phyloP scores from a whole-genome alignment of 1,284 basidiomycete species.

The Cutaneotrichosporon daszewskae region DNA sequence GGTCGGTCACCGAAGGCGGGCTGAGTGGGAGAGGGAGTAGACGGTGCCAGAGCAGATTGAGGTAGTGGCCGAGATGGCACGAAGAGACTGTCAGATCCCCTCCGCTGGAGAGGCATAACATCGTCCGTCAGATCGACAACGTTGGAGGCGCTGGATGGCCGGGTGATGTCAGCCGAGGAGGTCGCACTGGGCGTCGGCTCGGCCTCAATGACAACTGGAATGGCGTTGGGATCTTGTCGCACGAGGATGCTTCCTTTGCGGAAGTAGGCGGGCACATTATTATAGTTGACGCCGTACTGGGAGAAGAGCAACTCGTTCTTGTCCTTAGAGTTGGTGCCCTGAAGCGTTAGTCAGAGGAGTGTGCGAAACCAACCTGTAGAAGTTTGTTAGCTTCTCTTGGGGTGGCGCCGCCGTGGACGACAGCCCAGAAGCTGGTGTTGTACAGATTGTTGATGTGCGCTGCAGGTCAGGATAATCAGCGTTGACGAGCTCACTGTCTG shows the following conservation, averaged over 20 bases:
- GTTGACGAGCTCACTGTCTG: slow-evolving; percentile 67
- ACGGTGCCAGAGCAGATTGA: no score
- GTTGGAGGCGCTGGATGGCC: not conserved
- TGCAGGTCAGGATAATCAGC: slow-evolving; percentile 39
- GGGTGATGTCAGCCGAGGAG: not conserved
- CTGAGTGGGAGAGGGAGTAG: no score
- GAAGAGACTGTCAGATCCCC: no score
- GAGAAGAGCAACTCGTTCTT: slow-evolving; percentile 89
- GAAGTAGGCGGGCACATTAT: slow-evolving; percentile 64
- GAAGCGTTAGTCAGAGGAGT: slow-evolving; percentile 44
- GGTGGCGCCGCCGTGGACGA: slow-evolving; percentile 72
- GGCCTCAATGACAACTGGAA: slow-evolving; percentile 2
- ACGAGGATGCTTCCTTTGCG: slow-evolving; percentile 82
- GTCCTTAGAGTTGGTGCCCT: slow-evolving; percentile 81
- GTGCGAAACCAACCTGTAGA: slow-evolving; percentile 54
- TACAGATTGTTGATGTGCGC: slow-evolving; percentile 98
- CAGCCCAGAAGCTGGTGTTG: slow-evolving; percentile 93
- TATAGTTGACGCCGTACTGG: slow-evolving; percentile 83
- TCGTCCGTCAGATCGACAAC: not conserved
- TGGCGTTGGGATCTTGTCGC: slow-evolving; percentile 45
- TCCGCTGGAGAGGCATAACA: not conserved
- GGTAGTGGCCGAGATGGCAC: no score
- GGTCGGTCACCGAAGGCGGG: no score
- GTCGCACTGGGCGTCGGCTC: not conserved
- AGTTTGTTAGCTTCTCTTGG: slow-evolving; percentile 75